Evolutionary conservation across 805 yeast genomes (phyloP), one percentile per base, ranked within the genome.

Genomic region (Priceomyces medius): DNA sequence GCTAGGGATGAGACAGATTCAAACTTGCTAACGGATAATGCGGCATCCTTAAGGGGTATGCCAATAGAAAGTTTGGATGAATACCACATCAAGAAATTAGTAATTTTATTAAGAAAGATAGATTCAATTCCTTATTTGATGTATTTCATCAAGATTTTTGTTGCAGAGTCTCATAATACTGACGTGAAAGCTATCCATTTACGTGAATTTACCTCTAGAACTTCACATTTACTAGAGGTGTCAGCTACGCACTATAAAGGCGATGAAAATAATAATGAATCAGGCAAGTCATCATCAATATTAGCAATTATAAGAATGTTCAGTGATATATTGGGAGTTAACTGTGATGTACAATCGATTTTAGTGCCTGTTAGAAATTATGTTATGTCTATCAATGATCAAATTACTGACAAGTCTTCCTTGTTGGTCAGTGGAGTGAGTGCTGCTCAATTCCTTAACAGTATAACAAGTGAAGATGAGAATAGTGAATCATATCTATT

Each of bases 191-290:
- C 80, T 1, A 58, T 80, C 4, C 81, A 81, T 50, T 59, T 82
- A 43, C 71, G 83, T 43, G 76, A 77, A 31, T 65, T 83, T 37
- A 77, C 85, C 1, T 83, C 84, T 41, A 68, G 90, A 56, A 81
- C 88, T 0, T 80, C 87, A 0, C 86, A 83, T 56, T 62, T 83
- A 38, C 68, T 83, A 40, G 86, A 80, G 51, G 87, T 86, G 1
- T 81, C 88, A 1, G 60, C 54, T 18, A 31, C 44, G 9, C 54
- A 48, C 18, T 46, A 43, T 12, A 20, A 40, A 2, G 40, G 42
- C 14, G 50, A 49, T 33, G 61, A 59, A 27, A 47, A 42, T 14
- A 29, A n/a, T 6, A 20, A 32, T 18, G 70, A 64, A 28, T 49
- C 47, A 31, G 53, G 48, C 20, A 57, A 60, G 41, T 58, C 66